Percentiles rank a stretch among this genome's conserved stretches.
Conservation (phyloP, 495 filamentous ascomycete species). For the Penicillium atrosanguineum region DNA sequence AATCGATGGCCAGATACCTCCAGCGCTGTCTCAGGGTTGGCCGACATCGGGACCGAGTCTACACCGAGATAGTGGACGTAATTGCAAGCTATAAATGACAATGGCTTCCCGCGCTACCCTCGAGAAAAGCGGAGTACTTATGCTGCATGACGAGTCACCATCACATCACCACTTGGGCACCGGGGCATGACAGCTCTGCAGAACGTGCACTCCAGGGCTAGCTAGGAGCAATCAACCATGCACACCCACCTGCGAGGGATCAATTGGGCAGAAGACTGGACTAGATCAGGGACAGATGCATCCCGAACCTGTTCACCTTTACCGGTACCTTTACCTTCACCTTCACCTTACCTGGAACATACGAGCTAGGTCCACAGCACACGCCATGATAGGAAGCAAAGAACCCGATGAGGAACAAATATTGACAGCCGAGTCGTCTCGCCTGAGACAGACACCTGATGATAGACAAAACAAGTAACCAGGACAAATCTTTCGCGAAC, state of each 20-base stretch:
- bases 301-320: background rate
- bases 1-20: too few relatives aligned
- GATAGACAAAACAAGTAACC: conserved; percentile 13
- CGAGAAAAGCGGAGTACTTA: background rate
- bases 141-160: background rate
- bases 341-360: background rate
- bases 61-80: background rate
- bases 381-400: conserved; percentile 6
- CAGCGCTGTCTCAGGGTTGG: background rate
- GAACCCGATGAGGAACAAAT: conserved; percentile 21
- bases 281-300: background rate
- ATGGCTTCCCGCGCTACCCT: background rate
- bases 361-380: background rate
- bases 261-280: background rate
- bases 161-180: too few relatives aligned
- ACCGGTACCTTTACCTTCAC: too few relatives aligned
- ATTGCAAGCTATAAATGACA: background rate
- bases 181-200: background rate
- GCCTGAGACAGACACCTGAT: conserved; percentile 21
- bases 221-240: background rate
- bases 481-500: conserved; percentile 21
- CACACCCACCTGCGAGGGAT: background rate
- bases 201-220: background rate
- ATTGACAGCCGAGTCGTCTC: conserved; percentile 31
- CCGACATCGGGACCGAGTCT: background rate